Base-by-base conservation (phyloP, 2,329 filamentous ascomycete species). In the Ceratocystis destructans region DNA sequence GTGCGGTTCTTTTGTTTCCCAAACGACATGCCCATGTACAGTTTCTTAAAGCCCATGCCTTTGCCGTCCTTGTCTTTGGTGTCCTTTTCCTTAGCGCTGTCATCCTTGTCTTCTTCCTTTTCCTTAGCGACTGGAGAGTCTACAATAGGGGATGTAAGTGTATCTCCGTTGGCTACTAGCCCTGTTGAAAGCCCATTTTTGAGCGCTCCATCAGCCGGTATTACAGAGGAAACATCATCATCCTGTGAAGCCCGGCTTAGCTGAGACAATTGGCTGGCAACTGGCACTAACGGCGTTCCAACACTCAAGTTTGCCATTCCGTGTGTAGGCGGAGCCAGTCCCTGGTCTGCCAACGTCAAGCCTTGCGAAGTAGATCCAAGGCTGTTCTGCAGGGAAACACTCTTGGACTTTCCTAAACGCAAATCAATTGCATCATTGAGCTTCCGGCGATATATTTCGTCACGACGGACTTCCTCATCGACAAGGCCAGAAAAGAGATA, bases 401-500 rank as follows among this genome's bases (percentile, higher is more conserved):
- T 55, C 83, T 80, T 50, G 79, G 80, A n/a, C 80, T 74, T 44
- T 78, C 78, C 63, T 64, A 81, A 79, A 37, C 82, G 80, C 71
- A 85, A 84, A 69, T 86, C 83, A 3, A 83, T 79, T 17, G 77
- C 79, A 44, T 84, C 82, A 64, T 90, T 83, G 6, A 96, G 77
- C 59, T 83, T 82, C 57, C 84, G 79, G n/a, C 93, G 84, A 73
- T 88, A 85, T 0, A 77, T 78, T 72, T 89, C 85, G 72, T 99
- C 94, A 64, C 90, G 84, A 70, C 83, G 86, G 70, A 96, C 88
- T 74, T 97, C 90, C 74, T 96, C 92, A 68, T 96, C 89, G 65
- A 99, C 88, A 53, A 97, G 79, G 66, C 88, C 88, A 8, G 87
- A 86, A 76, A 99, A 99, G 0, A 99, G 81, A 75, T 96, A 96